Percentiles rank a stretch among this genome's conserved stretches.
phyloP scores from a whole-genome alignment of 495 filamentous ascomycete species.

The Penicillium lividum region DNA sequence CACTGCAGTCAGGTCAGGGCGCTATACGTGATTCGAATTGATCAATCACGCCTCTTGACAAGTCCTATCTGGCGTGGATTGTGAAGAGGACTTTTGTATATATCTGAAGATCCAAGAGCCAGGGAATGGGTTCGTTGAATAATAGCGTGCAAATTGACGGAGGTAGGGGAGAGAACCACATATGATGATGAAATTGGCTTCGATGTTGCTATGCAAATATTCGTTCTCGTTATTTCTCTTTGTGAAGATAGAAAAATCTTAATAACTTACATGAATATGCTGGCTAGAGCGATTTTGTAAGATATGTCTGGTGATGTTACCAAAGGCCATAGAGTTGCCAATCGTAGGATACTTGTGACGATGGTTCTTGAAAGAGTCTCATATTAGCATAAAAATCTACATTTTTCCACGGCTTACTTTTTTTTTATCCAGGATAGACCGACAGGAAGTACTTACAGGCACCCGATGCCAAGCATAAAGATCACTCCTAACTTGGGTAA shows the following conservation, averaged over 20 bases:
- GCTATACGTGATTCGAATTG: no score
- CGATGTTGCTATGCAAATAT: conserved; percentile 6
- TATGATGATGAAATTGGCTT: conserved; percentile 14
- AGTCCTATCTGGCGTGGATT: no score
- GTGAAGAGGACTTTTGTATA: no score
- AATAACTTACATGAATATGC: conserved; percentile 6
- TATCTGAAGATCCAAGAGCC: no score
- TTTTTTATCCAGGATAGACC: neutral
- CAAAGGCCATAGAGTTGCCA: conserved; percentile 17
- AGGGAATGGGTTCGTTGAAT: neutral
- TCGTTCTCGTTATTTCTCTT: neutral
- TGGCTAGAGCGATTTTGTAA: conserved; percentile 12
- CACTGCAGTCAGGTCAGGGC: no score
- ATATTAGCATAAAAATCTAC: no score
- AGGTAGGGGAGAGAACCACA: conserved; percentile 13
- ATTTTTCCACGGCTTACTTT: no score
- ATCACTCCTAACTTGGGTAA: neutral
- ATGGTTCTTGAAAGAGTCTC: conserved; percentile 6
- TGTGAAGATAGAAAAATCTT: neutral
- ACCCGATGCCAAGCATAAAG: neutral
- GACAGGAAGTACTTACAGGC: neutral
- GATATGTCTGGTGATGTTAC: conserved; percentile 12
- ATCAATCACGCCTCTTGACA: no score
- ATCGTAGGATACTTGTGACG: conserved; percentile 15
- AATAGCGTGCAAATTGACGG: conserved; percentile 8